Evolutionary conservation across 495 filamentous ascomycete genomes (phyloP).

Genomic region (Xylaria castorea): DNA sequence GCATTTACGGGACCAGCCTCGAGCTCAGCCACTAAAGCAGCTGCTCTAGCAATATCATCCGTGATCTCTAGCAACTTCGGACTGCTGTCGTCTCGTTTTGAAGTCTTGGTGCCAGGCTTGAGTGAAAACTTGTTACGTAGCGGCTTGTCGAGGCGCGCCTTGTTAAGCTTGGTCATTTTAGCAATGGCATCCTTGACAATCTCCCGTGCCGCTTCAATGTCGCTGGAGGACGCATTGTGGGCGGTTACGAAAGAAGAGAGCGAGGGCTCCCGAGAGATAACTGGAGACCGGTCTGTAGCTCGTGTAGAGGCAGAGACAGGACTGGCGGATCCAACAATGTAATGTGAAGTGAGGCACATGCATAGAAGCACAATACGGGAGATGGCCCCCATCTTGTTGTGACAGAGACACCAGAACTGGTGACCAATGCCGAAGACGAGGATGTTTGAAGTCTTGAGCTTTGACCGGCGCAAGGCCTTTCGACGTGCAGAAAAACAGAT

Average conservation of each 20-base stretch:
- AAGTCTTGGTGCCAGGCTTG: constrained; percentile 28
- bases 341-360: neutral
- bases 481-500: neutral
- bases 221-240: constrained; percentile 30
- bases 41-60: constrained; percentile 37
- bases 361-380: constrained; percentile 1
- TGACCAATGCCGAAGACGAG: neutral
- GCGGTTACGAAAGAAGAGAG: constrained; percentile 1
- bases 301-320: neutral
- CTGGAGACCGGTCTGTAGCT: neutral
- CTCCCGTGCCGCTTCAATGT: constrained; percentile 29
- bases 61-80: constrained; percentile 40
- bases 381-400: neutral
- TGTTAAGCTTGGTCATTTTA: constrained; percentile 33
- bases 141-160: constrained; percentile 28
- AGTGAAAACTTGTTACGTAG: constrained; percentile 30
- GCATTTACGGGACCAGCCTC: constrained; percentile 19
- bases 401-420: neutral
- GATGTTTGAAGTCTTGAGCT: neutral
- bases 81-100: constrained; percentile 8
- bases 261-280: neutral
- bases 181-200: constrained; percentile 34
- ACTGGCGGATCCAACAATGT: neutral
- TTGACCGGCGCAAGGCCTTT: neutral
- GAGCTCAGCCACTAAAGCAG: constrained; percentile 42